These are phyloP conservation scores for Zalerion maritima DNA, from an alignment of 495 filamentous ascomycete species.

Conservation along the genomic window DNA sequence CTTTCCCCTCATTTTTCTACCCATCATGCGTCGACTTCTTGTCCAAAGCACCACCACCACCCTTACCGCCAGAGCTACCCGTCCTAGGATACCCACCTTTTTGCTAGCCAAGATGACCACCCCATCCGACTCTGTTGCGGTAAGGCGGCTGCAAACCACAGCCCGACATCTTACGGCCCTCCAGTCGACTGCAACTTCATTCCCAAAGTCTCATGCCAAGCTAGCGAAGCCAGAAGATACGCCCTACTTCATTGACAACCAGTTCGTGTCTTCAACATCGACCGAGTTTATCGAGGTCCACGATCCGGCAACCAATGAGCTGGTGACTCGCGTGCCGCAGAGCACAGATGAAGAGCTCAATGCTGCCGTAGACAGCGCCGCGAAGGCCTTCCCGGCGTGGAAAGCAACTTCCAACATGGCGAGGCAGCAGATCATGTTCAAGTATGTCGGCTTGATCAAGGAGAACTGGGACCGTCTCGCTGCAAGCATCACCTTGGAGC, in stretches of 20 bases:
- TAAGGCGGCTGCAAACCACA: constrained; percentile 42
- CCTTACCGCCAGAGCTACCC: too few relatives aligned
- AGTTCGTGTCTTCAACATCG: constrained; percentile 64
- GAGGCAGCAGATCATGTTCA: constrained; percentile 95
- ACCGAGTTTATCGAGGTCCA: constrained; percentile 79
- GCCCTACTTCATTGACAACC: constrained; percentile 82
- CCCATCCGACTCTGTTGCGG: too few relatives aligned
- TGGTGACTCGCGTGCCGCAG: constrained; percentile 95
- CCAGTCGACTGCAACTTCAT: constrained; percentile 49
- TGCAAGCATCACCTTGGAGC: constrained; percentile 90
- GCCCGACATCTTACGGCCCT: constrained; percentile 42
- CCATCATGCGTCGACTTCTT: too few relatives aligned
- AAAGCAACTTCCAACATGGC: constrained; percentile 67
- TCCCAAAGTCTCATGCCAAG: constrained; percentile 69
- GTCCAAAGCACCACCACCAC: too few relatives aligned
- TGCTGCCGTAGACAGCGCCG: constrained; percentile 73
- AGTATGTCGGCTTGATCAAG: constrained; percentile 76
- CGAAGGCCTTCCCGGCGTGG: constrained; percentile 86
- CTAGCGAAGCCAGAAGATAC: constrained; percentile 66
- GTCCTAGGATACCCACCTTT: too few relatives aligned
- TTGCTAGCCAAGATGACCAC: too few relatives aligned
- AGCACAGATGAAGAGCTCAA: constrained; percentile 80
- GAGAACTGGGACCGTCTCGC: constrained; percentile 93
- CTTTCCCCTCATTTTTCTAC: too few relatives aligned
- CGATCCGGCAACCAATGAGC: constrained; percentile 94